Percentiles rank a stretch among this genome's conserved stretches.
Evolutionary conservation across 2,329 filamentous ascomycete species (phyloP).

Genomic region (Cladosporium sp.): DNA sequence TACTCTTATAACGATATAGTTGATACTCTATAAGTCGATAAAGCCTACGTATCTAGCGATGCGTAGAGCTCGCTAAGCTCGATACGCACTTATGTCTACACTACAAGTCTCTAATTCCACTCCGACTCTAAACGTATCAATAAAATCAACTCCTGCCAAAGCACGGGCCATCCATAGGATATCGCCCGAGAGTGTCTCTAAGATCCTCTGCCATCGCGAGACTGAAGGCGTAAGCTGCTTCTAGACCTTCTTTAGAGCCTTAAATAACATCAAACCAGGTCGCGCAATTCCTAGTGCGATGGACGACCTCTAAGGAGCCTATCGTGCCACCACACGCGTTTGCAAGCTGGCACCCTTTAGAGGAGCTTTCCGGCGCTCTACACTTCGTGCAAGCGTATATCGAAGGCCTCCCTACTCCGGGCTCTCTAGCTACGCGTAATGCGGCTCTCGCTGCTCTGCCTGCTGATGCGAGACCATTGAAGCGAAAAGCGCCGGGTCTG

Average conservation of each 20-base stretch:
- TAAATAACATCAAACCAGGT: slow-evolving; percentile 18
- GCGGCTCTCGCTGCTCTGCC: neutral
- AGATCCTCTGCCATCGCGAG: slow-evolving; percentile 26
- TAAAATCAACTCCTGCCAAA: neutral
- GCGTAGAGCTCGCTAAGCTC: too few relatives aligned
- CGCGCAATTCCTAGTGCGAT: slow-evolving; percentile 42
- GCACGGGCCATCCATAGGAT: slow-evolving; percentile 23
- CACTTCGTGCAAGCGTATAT: slow-evolving; percentile 42
- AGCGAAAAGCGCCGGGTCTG: slow-evolving; percentile 26
- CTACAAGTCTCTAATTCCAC: neutral
- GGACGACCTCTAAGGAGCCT: slow-evolving; percentile 27
- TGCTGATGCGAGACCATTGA: slow-evolving; percentile 11
- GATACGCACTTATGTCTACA: too few relatives aligned
- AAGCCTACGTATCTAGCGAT: too few relatives aligned
- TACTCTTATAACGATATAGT: neutral
- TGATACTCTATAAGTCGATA: too few relatives aligned
- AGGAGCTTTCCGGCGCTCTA: slow-evolving; percentile 37
- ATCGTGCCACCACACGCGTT: slow-evolving; percentile 23
- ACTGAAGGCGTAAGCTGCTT: slow-evolving; percentile 23
- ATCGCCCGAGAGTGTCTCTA: slow-evolving; percentile 19
- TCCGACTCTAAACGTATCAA: too few relatives aligned
- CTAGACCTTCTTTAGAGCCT: neutral
- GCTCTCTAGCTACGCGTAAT: neutral
- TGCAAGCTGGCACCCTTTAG: slow-evolving; percentile 41
- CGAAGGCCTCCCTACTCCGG: slow-evolving; percentile 18